Percentiles rank a stretch among this genome's conserved stretches.
Evolutionary conservation across 192 early-diverging fungal genomes (phyloP).

Genomic region (Coemansia guatemalensis): DNA sequence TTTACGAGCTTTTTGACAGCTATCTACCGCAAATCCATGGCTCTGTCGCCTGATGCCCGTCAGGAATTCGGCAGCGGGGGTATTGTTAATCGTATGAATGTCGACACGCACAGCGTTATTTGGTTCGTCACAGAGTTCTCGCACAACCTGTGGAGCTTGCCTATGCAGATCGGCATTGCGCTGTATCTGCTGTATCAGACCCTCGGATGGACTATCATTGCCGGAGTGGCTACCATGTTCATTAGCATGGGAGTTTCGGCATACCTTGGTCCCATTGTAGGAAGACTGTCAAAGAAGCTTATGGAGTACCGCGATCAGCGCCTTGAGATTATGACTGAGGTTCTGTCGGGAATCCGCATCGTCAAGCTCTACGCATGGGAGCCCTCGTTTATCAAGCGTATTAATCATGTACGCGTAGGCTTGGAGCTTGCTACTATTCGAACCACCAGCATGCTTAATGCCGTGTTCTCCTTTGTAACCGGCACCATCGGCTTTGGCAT

Average conservation of each 20-base stretch:
- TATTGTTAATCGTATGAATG: conserved; percentile 67
- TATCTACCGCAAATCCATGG: conserved; percentile 56
- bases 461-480: conserved; percentile 76
- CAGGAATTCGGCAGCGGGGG: conserved; percentile 79
- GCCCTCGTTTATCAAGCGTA: conserved; percentile 66
- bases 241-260: conserved; percentile 76
- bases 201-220: conserved; percentile 79
- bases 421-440: conserved; percentile 76
- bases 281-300: conserved; percentile 70
- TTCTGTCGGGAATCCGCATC: conserved; percentile 87
- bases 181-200: conserved; percentile 77
- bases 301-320: conserved; percentile 85
- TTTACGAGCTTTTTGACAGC: too few species aligned
- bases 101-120: conserved; percentile 64
- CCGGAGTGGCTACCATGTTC: conserved; percentile 82
- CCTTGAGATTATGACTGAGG: conserved; percentile 78
- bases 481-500: conserved; percentile 87
- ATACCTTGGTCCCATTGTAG: conserved; percentile 61
- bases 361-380: conserved; percentile 99
- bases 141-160: conserved; percentile 74
- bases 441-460: conserved; percentile 68
- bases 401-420: conserved; percentile 66
- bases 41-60: conserved; percentile 74
- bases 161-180: conserved; percentile 75
- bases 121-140: conserved; percentile 65